A percentile compares a stretch with the other conserved stretches of the same genome.
phyloP scores from a whole-genome alignment of 495 filamentous ascomycete species.

The Xylaria scruposa region DNA sequence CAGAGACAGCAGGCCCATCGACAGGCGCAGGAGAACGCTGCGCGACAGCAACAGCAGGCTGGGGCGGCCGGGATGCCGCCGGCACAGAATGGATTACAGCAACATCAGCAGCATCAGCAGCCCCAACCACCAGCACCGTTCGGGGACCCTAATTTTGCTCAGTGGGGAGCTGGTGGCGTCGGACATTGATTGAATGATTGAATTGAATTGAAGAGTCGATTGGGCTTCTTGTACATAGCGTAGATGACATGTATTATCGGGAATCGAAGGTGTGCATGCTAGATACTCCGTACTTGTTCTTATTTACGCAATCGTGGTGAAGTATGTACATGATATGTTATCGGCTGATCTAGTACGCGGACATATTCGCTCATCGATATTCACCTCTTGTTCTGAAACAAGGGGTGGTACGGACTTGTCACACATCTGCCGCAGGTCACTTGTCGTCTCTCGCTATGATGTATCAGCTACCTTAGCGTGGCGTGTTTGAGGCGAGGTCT shows the following conservation, averaged over 20 bases:
- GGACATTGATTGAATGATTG: conserved; percentile 9
- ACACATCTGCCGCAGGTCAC: conserved; percentile 16
- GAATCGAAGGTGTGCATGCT: neutral
- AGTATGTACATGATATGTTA: neutral
- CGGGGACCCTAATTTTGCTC: conserved; percentile 21
- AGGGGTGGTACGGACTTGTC: conserved; percentile 2
- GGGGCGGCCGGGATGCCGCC: conserved; percentile 14
- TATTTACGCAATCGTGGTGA: neutral
- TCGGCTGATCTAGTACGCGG: neutral
- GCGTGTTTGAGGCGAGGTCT: conserved; percentile 1
- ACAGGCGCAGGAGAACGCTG: conserved; percentile 47
- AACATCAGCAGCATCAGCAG: conserved; percentile 4
- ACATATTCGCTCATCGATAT: neutral
- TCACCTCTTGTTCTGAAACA: conserved; percentile 3
- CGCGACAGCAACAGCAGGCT: conserved; percentile 37
- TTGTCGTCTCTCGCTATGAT: neutral
- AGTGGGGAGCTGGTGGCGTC: conserved; percentile 19
- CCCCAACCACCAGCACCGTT: conserved; percentile 12
- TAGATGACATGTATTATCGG: neutral
- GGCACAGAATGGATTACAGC: conserved; percentile 9
- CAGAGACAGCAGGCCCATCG: conserved; percentile 68
- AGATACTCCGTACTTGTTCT: neutral
- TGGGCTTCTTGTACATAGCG: conserved; percentile 5
- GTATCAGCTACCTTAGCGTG: neutral
- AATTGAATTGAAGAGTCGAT: neutral